phyloP scores from a whole-genome alignment of 2,329 filamentous ascomycete genomes.

The Talaromyces sp. region DNA sequence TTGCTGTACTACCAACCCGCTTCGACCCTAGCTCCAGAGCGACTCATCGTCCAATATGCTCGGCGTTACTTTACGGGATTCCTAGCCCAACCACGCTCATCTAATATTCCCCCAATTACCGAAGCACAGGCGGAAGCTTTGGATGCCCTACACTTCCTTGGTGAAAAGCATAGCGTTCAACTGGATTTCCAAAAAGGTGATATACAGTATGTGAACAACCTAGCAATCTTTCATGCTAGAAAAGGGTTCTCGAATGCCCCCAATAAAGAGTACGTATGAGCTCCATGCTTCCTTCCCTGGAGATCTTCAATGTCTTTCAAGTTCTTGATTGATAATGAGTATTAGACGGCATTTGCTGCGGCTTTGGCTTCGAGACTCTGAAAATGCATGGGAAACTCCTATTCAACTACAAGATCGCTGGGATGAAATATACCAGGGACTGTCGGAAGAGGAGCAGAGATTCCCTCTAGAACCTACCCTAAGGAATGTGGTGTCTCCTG shows the following conservation, averaged over 20 bases:
- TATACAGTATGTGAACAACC: constrained; percentile 52
- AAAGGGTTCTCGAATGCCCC: constrained; percentile 44
- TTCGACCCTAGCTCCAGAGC: constrained; percentile 46
- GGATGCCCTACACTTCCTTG: constrained; percentile 50
- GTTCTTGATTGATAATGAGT: not conserved
- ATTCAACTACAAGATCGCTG: constrained; percentile 35
- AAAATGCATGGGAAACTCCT: constrained; percentile 47
- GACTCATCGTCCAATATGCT: constrained; percentile 59
- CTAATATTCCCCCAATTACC: constrained; percentile 47
- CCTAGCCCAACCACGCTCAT: constrained; percentile 40
- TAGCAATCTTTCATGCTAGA: constrained; percentile 51
- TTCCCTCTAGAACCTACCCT: constrained; percentile 43
- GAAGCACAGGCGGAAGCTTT: constrained; percentile 54
- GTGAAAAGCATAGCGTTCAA: constrained; percentile 41
- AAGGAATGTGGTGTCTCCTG: constrained; percentile 1
- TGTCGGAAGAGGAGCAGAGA: constrained; percentile 38
- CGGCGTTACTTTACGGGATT: constrained; percentile 57
- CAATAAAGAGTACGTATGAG: constrained; percentile 35
- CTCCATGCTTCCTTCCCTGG: not conserved
- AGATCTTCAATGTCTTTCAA: not conserved
- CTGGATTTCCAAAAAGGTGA: constrained; percentile 49
- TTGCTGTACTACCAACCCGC: constrained; percentile 52
- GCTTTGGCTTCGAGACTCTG: constrained; percentile 48
- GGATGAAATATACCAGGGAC: constrained; percentile 41
- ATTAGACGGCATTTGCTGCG: constrained; percentile 45